phyloP scores from a whole-genome alignment of 257 asterid genomes.

The Lycium ferocissimum region DNA sequence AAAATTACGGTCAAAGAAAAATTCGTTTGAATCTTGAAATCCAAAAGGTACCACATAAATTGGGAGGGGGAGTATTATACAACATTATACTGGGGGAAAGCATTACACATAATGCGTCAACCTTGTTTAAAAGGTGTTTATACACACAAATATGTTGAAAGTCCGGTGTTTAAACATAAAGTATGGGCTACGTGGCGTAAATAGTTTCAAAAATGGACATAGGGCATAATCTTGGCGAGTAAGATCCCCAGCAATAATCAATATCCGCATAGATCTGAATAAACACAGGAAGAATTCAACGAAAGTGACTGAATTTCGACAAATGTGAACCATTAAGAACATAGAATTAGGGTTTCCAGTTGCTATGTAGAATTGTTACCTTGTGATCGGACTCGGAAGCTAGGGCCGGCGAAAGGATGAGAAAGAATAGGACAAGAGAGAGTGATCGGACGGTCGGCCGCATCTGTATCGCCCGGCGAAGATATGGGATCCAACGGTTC shows the following conservation, averaged over 20 bases:
- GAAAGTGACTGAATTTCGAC: neutral
- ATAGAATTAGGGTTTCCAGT: neutral
- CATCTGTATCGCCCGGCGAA: constrained; percentile 24
- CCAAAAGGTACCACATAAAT: too few species aligned
- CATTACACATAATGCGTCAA: too few species aligned
- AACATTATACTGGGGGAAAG: too few species aligned
- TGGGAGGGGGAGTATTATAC: too few species aligned
- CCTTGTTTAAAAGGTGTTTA: too few species aligned
- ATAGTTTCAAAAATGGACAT: too few species aligned
- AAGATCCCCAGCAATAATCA: neutral
- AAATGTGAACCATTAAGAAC: neutral
- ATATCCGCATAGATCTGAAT: neutral
- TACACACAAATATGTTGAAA: too few species aligned
- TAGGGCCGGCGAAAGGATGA: constrained; percentile 23
- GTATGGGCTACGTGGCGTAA: neutral
- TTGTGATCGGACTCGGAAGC: constrained; percentile 40
- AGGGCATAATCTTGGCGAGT: too few species aligned
- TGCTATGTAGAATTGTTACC: neutral
- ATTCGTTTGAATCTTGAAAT: too few species aligned
- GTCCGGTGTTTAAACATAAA: too few species aligned
- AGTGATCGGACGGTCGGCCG: constrained; percentile 20
- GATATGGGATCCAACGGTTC: constrained; percentile 19
- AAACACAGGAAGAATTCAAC: neutral
- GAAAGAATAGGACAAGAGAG: neutral
- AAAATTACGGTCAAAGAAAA: too few species aligned